phyloP scores from a whole-genome alignment of 805 yeast species.

The Saccharomycopsis oosterbeekiorum region DNA sequence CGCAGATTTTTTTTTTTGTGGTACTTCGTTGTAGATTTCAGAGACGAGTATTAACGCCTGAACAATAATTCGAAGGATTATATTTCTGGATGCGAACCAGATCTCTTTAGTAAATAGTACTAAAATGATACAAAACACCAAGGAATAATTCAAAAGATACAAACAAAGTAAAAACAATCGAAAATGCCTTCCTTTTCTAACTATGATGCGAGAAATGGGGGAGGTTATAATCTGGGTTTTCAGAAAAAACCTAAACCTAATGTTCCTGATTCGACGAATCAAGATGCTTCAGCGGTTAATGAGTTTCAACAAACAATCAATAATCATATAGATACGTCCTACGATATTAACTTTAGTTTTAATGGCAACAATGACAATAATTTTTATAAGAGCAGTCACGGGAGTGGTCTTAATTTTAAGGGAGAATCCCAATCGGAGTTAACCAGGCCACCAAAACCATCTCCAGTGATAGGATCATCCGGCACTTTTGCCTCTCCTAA shows the following conservation, averaged over 20 bases:
- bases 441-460: neutral
- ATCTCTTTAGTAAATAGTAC: neutral
- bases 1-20: neutral
- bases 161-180: neutral
- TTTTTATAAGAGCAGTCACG: neutral
- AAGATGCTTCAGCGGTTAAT: conserved; percentile 9
- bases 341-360: conserved; percentile 17
- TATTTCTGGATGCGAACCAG: neutral
- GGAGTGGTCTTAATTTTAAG: neutral
- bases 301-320: conserved; percentile 17
- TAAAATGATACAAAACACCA: neutral
- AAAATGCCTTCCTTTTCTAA: neutral
- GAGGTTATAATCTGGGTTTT: neutral
- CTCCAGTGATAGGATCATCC: neutral
- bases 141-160: neutral
- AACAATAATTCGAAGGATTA: neutral
- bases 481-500: neutral
- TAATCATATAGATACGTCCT: conserved; percentile 18
- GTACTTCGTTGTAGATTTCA: neutral
- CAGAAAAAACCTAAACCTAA: neutral
- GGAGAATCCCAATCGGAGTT: neutral
- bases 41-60: neutral
- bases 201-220: neutral
- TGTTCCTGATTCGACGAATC: neutral
- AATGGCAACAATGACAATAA: neutral